Evolutionary conservation across 139 green algal species (phyloP), one percentile per base, ranked within the genome.

Genomic region (Tetraselmis striata): DNA sequence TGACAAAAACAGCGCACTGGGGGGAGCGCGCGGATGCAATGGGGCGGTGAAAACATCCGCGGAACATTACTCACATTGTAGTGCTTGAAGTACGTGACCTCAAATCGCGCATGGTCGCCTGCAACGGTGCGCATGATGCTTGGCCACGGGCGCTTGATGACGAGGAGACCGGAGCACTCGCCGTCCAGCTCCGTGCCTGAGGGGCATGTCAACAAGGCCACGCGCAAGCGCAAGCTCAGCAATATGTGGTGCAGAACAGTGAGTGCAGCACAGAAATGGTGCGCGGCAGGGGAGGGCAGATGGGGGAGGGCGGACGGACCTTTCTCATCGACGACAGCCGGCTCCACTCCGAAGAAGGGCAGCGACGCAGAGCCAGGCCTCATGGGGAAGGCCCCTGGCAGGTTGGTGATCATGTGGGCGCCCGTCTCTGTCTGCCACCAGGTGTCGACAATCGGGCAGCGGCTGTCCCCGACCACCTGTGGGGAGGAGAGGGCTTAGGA

Each of bases 361-460:
- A 98, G 85, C 1, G 93, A 95, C 0, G 95, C 95, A 28, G 83
- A 94, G 59, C 95, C 96, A 0, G 96, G 93, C 87, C 98, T 98
- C 75, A 91, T 77, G 23, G 86, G 77, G 83, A 86, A 95, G 23
- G 91, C 93, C 26, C 91, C 92, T 0, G 95, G 93, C 78, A 99
- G 86, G 1, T 94, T 93, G 0, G 92, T 91, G 81, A 99, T 96
- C 94, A 98, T 95, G 87, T 96, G 91, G 0, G 80, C 87, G 11
- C 93, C 95, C n/a, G 95, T 98, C 92, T 98, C 96, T 23, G 95
- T 98, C 91, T 98, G 95, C 95, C 96, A 98, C 95, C 93, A 99
- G 1, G 96, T 99, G 91, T 99, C 96, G 1, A 98, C 90, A 29
- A 99, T 92, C 11, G 95, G 91, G 85, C 93, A 97, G 25, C 90